Evolutionary conservation across 441 rosid genomes (phyloP), one percentile per base, ranked within the genome.

Genomic region (Biscutella laevigata): DNA sequence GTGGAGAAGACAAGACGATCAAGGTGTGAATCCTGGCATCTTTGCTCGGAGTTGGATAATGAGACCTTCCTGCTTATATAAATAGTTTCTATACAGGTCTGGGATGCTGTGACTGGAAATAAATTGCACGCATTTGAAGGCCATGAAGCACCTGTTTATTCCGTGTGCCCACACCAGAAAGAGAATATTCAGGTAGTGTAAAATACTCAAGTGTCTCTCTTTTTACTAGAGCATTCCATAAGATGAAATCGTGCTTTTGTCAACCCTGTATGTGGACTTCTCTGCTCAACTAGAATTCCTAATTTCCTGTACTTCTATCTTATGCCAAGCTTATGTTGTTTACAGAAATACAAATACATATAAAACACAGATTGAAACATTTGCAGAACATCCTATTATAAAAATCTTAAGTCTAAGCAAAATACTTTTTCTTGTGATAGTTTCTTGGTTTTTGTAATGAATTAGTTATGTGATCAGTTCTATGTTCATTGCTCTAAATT

Each of bases 1-100:
- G 86, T 47, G 83, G 86, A 60, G 86, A 80, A 39, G 86, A 80
- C 78, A 77, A 70, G 68, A 53, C 56, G 7, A 71, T 77, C 40
- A 80, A 77, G 81, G 86, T 80, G 37, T 67, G 69, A 30, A 60
- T 45, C 66, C 4, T 47, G 14, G 37, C 2, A 1, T 32, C 38
- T 16, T 15, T 42, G 36, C 17, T 10, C 22, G 5, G 4, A 35
- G 9, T 41, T 43, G 21, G 22, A 9, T 6, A 24, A 20, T 15
- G 33, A 29, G 45, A 28, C 21, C 29, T 22, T 50, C 41, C 46
- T 42, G 47, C 60, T 51, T 7, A 57, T 48, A 5, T 35, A 28
- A 21, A 40, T 28, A 17, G 3, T 35, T 27, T 11, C 13, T 64
- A 2, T 65, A 50, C 77, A 77, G 86, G 83, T 80, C 16, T 80